Base-by-base conservation (phyloP, 2,329 filamentous ascomycete genomes). In the Alternaria consortialis region DNA sequence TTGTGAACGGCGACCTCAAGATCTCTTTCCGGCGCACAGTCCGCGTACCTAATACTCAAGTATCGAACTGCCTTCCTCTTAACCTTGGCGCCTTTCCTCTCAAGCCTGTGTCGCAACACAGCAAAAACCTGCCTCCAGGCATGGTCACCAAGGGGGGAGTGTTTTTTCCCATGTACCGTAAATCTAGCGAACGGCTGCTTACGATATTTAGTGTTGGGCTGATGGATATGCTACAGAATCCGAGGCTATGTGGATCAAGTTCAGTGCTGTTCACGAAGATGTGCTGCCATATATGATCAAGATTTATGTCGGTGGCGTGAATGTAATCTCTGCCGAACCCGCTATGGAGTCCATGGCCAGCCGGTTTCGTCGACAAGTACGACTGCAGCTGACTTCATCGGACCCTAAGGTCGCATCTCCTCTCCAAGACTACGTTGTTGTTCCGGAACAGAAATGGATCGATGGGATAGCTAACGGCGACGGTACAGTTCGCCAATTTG, bases 111-210 rank as follows among this genome's bases (percentile, higher is more conserved):
- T 55, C 56, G 2, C 13, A 39, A 5, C 79, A 80, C 54, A 61
- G 69, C 7, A 50, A 64, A 1, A 71, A 66, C 0, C 65, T 85
- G 17, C 78, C 78, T 1, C 11, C 60, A 0, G 53, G 69, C 5
- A 79, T 84, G 67, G 67, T 62, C 0, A 64, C 60, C 1, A 83
- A 83, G 60, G 80, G 80, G 3, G 83, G 83, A 1, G 48, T 83
- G 0, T 82, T 85, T 64, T 71, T 85, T 5, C 80, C 82, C 0
- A 84, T 85, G 76, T 79, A 84, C 23, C 79, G 75, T 89, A 88
- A 55, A 62, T 62, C 12, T 8, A 15, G 3, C 11, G 5, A 23
- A 23, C 8, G 3, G 7, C 17, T 32, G 12, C 23, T 20, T 25
- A 12, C 15, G 8, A 13, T 25, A 31, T 9, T 8, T 5, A 17